Base-by-base conservation (phyloP, 1,139 yeast genomes). In the Suhomyces terraborum region DNA sequence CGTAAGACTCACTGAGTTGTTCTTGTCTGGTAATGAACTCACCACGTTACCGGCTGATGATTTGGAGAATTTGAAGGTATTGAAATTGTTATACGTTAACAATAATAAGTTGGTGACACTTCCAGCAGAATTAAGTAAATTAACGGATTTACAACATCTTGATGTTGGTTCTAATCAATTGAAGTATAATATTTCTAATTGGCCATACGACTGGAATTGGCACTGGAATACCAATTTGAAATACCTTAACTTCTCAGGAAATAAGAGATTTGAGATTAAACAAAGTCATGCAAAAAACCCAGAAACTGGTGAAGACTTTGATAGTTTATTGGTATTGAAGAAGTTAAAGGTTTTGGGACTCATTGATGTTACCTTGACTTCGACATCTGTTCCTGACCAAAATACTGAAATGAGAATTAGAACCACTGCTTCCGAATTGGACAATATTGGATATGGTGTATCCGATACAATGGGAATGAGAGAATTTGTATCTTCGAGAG, bases 141-240 rank as follows among this genome's bases (percentile, higher is more conserved):
- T 89, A 42, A 59, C 66, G 1, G 76, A 79, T 25, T 67, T 94
- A 53, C 78, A 77, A 29, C 84, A 83, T 13, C 73, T 94, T 33
- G 99, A 94, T 66, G 94, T 88, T 13, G 96, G 98, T 3, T 87
- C 95, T 3, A 94, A 94, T 59, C 86, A 83, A 50, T 70, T 94
- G 60, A 86, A 91, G 56, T 93, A 93, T 62, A 93, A 94, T 54
- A 88, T 93, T 44, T 85, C 94, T 10, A 93, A 93, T 59, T 88
- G 91, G 80, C 95, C 95, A 6, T 91, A 88, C 58, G 98, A 93
- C 61, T 93, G 98, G 98, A 93, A 88, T 62, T 94, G 98, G 98
- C 84, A 86, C 55, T 83, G 82, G 72, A 94, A 93, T 58, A 70
- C 76, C 42, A 82, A 83, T 35, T 72, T 94, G 60, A 80, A 75